A percentile compares a stretch with the other conserved stretches of the same genome.
Evolutionary conservation across 2,329 filamentous ascomycete genomes (phyloP).

Genomic region (Podosphaera xanthii): DNA sequence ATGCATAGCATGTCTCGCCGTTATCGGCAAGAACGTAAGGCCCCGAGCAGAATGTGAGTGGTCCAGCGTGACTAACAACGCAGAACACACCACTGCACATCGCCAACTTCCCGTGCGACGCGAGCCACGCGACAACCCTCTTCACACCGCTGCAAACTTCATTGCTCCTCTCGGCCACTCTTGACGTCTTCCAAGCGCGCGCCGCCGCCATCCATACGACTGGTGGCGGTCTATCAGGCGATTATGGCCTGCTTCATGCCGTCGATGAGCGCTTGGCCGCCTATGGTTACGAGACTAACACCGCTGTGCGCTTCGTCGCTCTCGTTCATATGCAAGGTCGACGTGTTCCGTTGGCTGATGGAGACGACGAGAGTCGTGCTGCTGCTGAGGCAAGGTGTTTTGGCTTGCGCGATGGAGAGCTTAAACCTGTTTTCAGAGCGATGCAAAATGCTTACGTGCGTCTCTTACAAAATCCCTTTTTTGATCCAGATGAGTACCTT

Average conservation of each 20-base stretch:
- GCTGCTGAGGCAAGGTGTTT: conserved; percentile 30
- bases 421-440: conserved; percentile 75
- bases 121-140: conserved; percentile 21
- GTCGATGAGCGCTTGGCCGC: conserved; percentile 81
- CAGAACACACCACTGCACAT: conserved; percentile 95
- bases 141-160: conserved; percentile 72
- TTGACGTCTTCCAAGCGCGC: conserved; percentile 83
- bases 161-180: conserved; percentile 70
- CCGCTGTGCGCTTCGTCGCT: conserved; percentile 72
- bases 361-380: conserved; percentile 13
- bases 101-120: conserved; percentile 49
- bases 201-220: conserved; percentile 40
- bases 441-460: conserved; percentile 83
- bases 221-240: conserved; percentile 40
- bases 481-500: conserved; percentile 63
- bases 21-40: conserved; percentile 77
- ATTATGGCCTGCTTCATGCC: conserved; percentile 78
- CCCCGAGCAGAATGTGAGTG: neutral
- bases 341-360: conserved; percentile 10
- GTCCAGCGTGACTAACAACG: neutral
- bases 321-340: conserved; percentile 78
- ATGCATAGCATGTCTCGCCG: conserved; percentile 75
- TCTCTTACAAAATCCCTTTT: conserved; percentile 85
- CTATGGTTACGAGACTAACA: conserved; percentile 94
- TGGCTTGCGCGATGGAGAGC: conserved; percentile 62